A percentile compares a stretch with the other conserved stretches of the same genome.
Conservation (phyloP, 2,329 filamentous ascomycete genomes). For the Myotisia sp. region DNA sequence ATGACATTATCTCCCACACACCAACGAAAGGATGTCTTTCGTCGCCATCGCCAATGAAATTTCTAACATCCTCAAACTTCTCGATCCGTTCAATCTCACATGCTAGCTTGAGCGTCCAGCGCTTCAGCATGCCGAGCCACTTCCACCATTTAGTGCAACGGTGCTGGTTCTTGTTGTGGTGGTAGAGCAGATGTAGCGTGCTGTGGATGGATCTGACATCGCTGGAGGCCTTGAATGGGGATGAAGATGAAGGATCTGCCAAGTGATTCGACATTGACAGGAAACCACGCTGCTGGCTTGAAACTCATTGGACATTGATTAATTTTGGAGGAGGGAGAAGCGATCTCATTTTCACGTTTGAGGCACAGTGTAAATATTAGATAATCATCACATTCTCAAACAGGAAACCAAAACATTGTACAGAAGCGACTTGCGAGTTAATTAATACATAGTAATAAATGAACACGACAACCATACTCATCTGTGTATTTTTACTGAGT, state of each 20-base stretch:
- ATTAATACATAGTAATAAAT: too few species aligned
- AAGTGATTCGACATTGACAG: slow-evolving; percentile 3
- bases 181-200: slow-evolving; percentile 54
- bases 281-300: too few species aligned
- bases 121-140: slow-evolving; percentile 55
- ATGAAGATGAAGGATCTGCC: background rate
- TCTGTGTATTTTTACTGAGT: too few species aligned
- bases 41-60: slow-evolving; percentile 2
- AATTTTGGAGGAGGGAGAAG: too few species aligned
- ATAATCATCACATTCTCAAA: too few species aligned
- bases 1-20: slow-evolving; percentile 12
- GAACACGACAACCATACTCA: too few species aligned
- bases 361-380: too few species aligned
- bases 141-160: slow-evolving; percentile 69
- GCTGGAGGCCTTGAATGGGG: slow-evolving; percentile 9
- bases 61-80: slow-evolving; percentile 20
- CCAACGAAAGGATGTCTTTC: slow-evolving; percentile 18
- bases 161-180: slow-evolving; percentile 88
- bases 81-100: slow-evolving; percentile 32
- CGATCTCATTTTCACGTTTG: too few species aligned
- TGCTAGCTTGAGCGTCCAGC: slow-evolving; percentile 45
- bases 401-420: too few species aligned
- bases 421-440: too few species aligned
- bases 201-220: slow-evolving; percentile 22
- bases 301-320: too few species aligned